phyloP scores from a whole-genome alignment of 768 basidiomycete species.

The Rhizopogon rudus region DNA sequence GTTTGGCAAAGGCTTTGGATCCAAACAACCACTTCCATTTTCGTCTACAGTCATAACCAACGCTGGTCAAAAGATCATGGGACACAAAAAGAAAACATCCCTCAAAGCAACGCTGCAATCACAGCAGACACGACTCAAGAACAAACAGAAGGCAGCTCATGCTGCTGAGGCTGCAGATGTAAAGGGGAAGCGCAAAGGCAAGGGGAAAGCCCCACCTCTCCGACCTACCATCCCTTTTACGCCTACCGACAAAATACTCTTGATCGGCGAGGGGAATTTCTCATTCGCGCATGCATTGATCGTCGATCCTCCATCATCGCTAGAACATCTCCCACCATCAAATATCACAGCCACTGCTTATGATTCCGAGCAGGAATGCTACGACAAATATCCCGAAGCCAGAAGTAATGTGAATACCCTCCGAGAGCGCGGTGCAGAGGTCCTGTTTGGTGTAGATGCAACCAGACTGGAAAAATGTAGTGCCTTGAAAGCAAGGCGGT shows the following conservation, averaged over 20 bases:
- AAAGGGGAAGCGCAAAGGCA: conserved; percentile 36
- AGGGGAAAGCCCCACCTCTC: conserved; percentile 27
- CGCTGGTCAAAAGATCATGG: conserved; percentile 8
- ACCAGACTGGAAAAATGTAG: conserved; percentile 60
- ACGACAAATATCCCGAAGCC: conserved; percentile 78
- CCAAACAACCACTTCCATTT: conserved; percentile 23
- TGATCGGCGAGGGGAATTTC: conserved; percentile 95
- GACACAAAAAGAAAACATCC: conserved; percentile 48
- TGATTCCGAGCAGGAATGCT: conserved; percentile 74
- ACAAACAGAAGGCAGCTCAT: conserved; percentile 56
- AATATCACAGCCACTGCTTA: conserved; percentile 84
- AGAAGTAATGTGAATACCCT: conserved; percentile 51
- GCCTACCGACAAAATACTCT: conserved; percentile 60
- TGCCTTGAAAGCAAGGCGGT: conserved; percentile 53
- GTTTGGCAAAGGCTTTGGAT: conserved; percentile 21
- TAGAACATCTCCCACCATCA: conserved; percentile 51
- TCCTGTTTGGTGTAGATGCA: conserved; percentile 85
- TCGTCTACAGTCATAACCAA: not conserved
- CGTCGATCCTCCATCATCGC: conserved; percentile 34
- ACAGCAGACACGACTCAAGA: conserved; percentile 61
- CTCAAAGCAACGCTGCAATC: conserved; percentile 67
- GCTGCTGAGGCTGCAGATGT: conserved; percentile 37
- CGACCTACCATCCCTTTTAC: conserved; percentile 61
- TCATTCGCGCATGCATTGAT: conserved; percentile 82
- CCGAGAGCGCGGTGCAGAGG: conserved; percentile 53